These are phyloP conservation scores for Dictyostelium intermedium DNA, from an alignment of 78 protist genomes.

Conservation along the genomic window DNA sequence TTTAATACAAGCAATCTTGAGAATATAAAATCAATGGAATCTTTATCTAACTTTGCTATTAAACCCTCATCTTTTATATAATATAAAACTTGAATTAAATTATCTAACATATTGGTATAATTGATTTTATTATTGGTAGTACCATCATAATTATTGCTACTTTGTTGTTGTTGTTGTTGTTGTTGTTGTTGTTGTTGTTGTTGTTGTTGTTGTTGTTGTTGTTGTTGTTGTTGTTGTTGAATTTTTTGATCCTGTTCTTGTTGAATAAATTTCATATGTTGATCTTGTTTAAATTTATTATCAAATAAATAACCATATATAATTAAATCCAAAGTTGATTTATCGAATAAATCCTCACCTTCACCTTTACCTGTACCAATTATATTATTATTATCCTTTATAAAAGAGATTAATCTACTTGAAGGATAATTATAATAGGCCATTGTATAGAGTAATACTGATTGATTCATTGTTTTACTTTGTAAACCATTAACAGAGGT, in stretches of 20 bases:
- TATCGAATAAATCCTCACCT: neutral
- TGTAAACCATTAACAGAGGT: neutral
- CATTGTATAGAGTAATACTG: constrained; percentile 7
- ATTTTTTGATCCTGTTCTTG: neutral
- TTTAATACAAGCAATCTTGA: neutral
- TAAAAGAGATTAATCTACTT: neutral
- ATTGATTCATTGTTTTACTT: neutral
- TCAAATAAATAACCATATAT: constrained; percentile 14
- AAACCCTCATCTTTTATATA: neutral
- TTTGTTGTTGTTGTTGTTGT: neutral
- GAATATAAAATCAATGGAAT: neutral
- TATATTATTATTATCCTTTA: neutral
- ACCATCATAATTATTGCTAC: neutral
- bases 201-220: neutral
- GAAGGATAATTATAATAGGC: constrained; percentile 4
- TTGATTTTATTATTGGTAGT: neutral
- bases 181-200: no score
- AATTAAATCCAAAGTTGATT: neutral
- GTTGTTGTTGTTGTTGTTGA: neutral
- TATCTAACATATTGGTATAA: neutral
- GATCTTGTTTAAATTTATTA: constrained; percentile 11
- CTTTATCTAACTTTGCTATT: neutral
- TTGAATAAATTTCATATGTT: neutral
- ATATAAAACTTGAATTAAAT: constrained; percentile 1
- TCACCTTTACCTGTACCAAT: neutral